Evolutionary conservation across 2,329 filamentous ascomycete genomes (phyloP).

Genomic region (Fusarium dlaminii): DNA sequence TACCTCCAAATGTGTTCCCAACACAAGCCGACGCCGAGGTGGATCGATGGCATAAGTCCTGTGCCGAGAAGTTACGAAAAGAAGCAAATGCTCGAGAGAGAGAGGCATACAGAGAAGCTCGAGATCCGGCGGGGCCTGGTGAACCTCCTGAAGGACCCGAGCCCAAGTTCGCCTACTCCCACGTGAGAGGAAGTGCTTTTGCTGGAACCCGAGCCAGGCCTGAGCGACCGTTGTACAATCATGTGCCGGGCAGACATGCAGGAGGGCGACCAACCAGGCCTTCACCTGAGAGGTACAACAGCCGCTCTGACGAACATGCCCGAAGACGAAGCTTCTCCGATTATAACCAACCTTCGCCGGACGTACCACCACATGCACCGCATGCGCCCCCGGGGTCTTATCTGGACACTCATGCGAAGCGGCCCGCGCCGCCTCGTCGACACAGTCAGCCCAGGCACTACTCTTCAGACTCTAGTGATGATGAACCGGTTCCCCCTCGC

Average conservation of each 20-base stretch:
- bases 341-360: slow-evolving; percentile 51
- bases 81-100: slow-evolving; percentile 59
- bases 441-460: slow-evolving; percentile 61
- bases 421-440: slow-evolving; percentile 50
- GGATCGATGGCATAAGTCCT: slow-evolving; percentile 84
- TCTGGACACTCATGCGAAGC: slow-evolving; percentile 48
- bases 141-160: slow-evolving; percentile 45
- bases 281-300: slow-evolving; percentile 49
- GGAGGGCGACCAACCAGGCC: slow-evolving; percentile 46
- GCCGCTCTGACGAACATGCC: slow-evolving; percentile 53
- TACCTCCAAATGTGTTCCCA: slow-evolving; percentile 74
- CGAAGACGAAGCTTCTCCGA: slow-evolving; percentile 64
- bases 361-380: slow-evolving; percentile 39
- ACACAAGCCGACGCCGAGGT: slow-evolving; percentile 79
- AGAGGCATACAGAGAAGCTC: slow-evolving; percentile 38
- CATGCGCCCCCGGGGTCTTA: slow-evolving; percentile 44
- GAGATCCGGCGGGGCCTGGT: slow-evolving; percentile 39
- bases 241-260: slow-evolving; percentile 52
- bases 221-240: slow-evolving; percentile 52
- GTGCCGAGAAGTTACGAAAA: slow-evolving; percentile 74
- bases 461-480: slow-evolving; percentile 55
- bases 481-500: slow-evolving; percentile 47
- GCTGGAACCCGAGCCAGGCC: slow-evolving; percentile 43
- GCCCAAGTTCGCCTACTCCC: slow-evolving; percentile 52
- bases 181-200: slow-evolving; percentile 46